These are phyloP conservation scores for Pistacia integerrima DNA, from an alignment of 345 rosid genomes.

Conservation along the genomic window DNA sequence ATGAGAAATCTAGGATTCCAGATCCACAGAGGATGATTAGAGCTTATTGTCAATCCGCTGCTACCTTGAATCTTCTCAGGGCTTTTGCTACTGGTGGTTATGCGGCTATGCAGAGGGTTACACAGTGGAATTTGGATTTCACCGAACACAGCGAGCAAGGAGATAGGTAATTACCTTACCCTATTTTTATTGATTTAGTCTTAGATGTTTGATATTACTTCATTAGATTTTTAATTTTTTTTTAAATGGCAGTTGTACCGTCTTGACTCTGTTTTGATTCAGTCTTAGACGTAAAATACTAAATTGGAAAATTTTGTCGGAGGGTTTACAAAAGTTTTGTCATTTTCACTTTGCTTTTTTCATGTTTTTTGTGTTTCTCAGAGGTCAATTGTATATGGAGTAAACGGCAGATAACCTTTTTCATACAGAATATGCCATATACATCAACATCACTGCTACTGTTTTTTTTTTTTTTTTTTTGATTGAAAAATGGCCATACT, in stretches of 20 bases:
- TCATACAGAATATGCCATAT: conserved; percentile 5
- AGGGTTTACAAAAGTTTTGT: not conserved
- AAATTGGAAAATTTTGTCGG: not conserved
- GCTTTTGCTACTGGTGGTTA: conserved; percentile 86
- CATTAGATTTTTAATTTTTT: not conserved
- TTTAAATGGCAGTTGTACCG: not conserved
- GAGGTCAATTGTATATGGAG: conserved; percentile 1
- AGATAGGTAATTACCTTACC: conserved; percentile 43
- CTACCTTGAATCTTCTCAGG: conserved; percentile 73
- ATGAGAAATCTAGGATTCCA: conserved; percentile 59
- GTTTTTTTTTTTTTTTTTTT: not conserved
- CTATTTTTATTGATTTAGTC: not conserved
- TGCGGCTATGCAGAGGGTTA: conserved; percentile 86
- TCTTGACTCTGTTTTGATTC: not conserved
- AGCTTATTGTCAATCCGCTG: conserved; percentile 78
- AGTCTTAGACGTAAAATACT: not conserved
- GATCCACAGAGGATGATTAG: conserved; percentile 75
- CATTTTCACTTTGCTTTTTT: not conserved
- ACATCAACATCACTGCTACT: not conserved
- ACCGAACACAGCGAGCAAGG: conserved; percentile 68
- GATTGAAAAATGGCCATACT: not conserved
- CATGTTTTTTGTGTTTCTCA: not conserved
- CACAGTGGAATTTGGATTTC: conserved; percentile 83
- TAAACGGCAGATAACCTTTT: not conserved
- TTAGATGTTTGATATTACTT: not conserved